Evolutionary conservation across 257 asterid genomes (phyloP).

Genomic region (Solanum medicagineum): DNA sequence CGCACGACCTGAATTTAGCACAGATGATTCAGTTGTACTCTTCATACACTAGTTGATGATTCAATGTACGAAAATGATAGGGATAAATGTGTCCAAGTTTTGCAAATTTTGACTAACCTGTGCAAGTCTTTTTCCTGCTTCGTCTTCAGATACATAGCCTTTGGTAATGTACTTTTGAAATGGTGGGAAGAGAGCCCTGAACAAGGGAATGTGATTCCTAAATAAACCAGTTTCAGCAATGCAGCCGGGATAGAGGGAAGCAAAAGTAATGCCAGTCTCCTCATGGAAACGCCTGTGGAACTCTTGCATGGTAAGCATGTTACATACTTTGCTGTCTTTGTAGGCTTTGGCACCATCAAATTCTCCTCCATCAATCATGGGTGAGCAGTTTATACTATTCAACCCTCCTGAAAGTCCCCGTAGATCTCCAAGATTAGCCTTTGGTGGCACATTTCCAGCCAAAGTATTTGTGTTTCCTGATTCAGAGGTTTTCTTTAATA

Average conservation of each 20-base stretch:
- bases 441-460: conserved; percentile 99
- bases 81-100: not conserved
- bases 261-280: conserved; percentile 58
- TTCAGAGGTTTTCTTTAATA: not conserved
- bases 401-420: conserved; percentile 81
- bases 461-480: conserved; percentile 88
- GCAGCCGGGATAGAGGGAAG: conserved; percentile 93
- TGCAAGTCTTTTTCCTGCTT: conserved; percentile 84
- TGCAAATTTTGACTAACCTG: conserved; percentile 36
- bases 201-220: conserved; percentile 79
- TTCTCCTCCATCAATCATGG: conserved; percentile 90
- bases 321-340: conserved; percentile 94
- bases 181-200: conserved; percentile 85
- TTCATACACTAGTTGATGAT: not conserved
- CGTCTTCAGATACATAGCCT: conserved; percentile 83
- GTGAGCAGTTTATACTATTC: conserved; percentile 44
- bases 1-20: conserved; percentile 45
- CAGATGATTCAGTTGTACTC: not conserved
- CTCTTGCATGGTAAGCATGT: conserved; percentile 95
- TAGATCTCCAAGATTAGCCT: conserved; percentile 85
- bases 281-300: conserved; percentile 70
- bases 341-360: conserved; percentile 95
- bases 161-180: conserved; percentile 88
- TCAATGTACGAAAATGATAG: not conserved
- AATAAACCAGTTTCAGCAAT: conserved; percentile 80